These are phyloP conservation scores for Podospora didyma DNA, from an alignment of 495 filamentous ascomycete genomes.

Conservation along the genomic window DNA sequence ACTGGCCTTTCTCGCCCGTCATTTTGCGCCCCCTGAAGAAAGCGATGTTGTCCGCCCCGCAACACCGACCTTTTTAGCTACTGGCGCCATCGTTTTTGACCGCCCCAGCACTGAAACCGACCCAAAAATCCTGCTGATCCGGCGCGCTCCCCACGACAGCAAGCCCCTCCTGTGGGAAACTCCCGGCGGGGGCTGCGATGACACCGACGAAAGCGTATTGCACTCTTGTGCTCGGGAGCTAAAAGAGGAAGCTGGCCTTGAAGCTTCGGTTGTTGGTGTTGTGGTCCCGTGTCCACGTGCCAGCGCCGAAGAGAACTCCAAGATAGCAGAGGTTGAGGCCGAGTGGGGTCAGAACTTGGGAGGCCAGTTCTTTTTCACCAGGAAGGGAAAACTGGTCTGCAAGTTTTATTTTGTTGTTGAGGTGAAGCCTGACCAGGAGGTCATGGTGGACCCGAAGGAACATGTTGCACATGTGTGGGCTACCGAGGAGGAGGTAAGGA, in stretches of 20 bases:
- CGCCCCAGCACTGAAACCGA: neutral
- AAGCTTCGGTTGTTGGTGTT: constrained; percentile 11
- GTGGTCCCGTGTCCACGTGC: neutral
- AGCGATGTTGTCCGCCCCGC: neutral
- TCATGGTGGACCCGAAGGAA: constrained; percentile 21
- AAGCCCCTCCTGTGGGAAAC: constrained; percentile 39
- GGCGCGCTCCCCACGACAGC: constrained; percentile 33
- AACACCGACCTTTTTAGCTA: constrained; percentile 13
- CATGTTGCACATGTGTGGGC: constrained; percentile 24
- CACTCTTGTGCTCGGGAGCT: constrained; percentile 38
- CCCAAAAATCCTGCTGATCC: constrained; percentile 31
- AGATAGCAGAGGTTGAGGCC: neutral
- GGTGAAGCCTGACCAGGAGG: constrained; percentile 4
- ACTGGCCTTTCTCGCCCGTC: neutral
- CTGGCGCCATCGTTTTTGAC: constrained; percentile 33
- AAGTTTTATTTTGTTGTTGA: constrained; percentile 33
- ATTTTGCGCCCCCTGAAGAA: neutral
- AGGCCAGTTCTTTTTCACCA: constrained; percentile 9
- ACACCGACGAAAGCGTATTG: constrained; percentile 36
- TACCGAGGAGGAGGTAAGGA: constrained; percentile 22
- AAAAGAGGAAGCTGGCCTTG: constrained; percentile 40
- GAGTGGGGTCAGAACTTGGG: constrained; percentile 8
- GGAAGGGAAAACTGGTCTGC: constrained; percentile 13
- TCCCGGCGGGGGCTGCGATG: constrained; percentile 39
- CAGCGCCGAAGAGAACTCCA: neutral